These are phyloP conservation scores for Microsporum canis DNA, from an alignment of 2,329 filamentous ascomycete genomes.

Conservation along the genomic window DNA sequence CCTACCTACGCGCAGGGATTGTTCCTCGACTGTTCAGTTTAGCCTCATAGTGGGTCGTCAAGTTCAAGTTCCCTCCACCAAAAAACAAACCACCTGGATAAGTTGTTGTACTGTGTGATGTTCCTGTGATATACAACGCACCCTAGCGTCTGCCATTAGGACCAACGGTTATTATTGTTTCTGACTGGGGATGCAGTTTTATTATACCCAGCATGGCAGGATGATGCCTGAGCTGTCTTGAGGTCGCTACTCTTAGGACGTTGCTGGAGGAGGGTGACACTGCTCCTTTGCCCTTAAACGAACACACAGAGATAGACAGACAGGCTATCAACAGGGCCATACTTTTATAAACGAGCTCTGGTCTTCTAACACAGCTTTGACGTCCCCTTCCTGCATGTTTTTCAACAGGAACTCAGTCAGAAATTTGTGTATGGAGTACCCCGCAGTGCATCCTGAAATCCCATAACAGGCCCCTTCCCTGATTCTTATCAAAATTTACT, in stretches of 20 bases:
- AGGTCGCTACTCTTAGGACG: neutral
- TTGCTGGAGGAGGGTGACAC: neutral
- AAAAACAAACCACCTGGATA: neutral
- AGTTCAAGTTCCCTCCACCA: neutral
- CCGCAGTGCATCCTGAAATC: neutral
- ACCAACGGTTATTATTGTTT: neutral
- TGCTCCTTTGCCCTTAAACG: neutral
- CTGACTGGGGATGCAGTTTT: neutral
- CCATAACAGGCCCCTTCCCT: neutral
- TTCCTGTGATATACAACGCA: neutral
- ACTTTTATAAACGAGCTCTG: neutral
- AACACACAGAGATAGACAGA: neutral
- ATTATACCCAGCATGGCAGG: neutral
- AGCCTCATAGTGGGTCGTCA: neutral
- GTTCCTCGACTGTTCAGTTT: neutral
- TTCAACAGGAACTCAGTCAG: neutral
- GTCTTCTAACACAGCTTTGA: neutral
- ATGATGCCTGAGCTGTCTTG: slow-evolving; percentile 2
- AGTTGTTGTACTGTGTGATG: neutral
- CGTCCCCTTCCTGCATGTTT: neutral
- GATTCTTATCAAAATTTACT: neutral
- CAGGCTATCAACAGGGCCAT: neutral
- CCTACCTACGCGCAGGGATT: neutral
- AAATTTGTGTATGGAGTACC: neutral
- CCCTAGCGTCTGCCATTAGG: neutral